Conservation (phyloP, 164 flowering plant genomes). For the grape (Vitis vinifera) region DNA sequence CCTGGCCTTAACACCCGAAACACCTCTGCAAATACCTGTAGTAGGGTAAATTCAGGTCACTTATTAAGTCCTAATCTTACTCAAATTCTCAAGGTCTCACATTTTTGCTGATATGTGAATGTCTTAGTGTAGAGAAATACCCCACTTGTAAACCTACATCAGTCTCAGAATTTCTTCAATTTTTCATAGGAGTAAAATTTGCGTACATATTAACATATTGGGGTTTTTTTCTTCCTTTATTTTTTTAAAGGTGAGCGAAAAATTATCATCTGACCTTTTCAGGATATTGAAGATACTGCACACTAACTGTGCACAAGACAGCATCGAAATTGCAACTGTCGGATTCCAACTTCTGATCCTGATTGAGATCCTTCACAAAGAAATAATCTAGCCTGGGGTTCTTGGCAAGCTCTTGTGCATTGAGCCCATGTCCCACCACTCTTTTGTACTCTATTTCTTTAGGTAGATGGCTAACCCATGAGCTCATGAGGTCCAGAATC, state of each 20-base stretch:
- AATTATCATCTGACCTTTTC: conserved; percentile 51
- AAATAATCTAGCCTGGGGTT: conserved; percentile 68
- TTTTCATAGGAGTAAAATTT: too few species aligned
- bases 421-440: conserved; percentile 90
- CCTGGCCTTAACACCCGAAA: conserved; percentile 75
- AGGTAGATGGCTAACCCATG: conserved; percentile 87
- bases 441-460: conserved; percentile 51
- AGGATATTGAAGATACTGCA: conserved; percentile 86
- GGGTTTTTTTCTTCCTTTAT: too few species aligned
- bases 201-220: too few species aligned
- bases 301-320: conserved; percentile 79
- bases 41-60: not conserved
- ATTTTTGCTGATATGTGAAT: not conserved
- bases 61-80: not conserved
- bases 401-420: conserved; percentile 75
- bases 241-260: too few species aligned
- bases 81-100: not conserved
- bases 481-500: conserved; percentile 83
- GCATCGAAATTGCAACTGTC: conserved; percentile 59
- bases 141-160: too few species aligned
- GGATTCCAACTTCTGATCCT: conserved; percentile 51
- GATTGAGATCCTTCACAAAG: conserved; percentile 78
- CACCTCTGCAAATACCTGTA: conserved; percentile 80
- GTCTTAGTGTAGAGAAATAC: too few species aligned
- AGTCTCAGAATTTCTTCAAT: too few species aligned